Evolutionary conservation across 1,139 yeast genomes (phyloP).

Genomic region (Debaryomyces psychrophilus): DNA sequence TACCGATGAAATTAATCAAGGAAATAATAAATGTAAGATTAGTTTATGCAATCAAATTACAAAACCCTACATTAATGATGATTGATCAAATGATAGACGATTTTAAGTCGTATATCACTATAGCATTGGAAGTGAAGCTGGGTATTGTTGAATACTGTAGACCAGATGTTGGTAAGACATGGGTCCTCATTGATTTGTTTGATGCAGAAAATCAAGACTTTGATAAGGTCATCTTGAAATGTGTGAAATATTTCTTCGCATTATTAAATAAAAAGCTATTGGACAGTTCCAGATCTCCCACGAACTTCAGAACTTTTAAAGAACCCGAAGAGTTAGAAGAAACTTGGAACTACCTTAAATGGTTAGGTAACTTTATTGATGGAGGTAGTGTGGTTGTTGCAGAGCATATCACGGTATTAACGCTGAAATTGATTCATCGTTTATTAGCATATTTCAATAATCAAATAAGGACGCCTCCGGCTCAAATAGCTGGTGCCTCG

Average conservation of each 20-base stretch:
- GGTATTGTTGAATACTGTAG: conserved; percentile 66
- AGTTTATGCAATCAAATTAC: conserved; percentile 74
- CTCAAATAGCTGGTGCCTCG: conserved; percentile 45
- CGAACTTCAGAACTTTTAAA: conserved; percentile 78
- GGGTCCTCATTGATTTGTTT: conserved; percentile 72
- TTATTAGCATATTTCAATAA: conserved; percentile 70
- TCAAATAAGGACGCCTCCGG: conserved; percentile 69
- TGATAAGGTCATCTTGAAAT: conserved; percentile 72
- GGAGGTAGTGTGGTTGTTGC: conserved; percentile 89
- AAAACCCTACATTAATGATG: conserved; percentile 92
- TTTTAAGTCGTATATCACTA: conserved; percentile 72
- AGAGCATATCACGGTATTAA: conserved; percentile 67
- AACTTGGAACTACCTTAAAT: conserved; percentile 74
- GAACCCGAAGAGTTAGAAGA: conserved; percentile 89
- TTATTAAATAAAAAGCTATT: conserved; percentile 75
- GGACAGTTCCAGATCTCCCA: conserved; percentile 69
- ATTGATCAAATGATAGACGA: conserved; percentile 93
- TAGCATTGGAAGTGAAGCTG: conserved; percentile 77
- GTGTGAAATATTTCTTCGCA: conserved; percentile 72
- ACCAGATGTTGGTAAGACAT: conserved; percentile 63
- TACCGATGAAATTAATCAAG: conserved; percentile 80
- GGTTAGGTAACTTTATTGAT: conserved; percentile 71
- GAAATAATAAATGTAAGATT: conserved; percentile 79
- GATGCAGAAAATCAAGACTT: conserved; percentile 60
- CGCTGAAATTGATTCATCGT: conserved; percentile 69